These are phyloP conservation scores for Ganoderma resinaceum DNA, from an alignment of 1,284 basidiomycete species.

Conservation along the genomic window DNA sequence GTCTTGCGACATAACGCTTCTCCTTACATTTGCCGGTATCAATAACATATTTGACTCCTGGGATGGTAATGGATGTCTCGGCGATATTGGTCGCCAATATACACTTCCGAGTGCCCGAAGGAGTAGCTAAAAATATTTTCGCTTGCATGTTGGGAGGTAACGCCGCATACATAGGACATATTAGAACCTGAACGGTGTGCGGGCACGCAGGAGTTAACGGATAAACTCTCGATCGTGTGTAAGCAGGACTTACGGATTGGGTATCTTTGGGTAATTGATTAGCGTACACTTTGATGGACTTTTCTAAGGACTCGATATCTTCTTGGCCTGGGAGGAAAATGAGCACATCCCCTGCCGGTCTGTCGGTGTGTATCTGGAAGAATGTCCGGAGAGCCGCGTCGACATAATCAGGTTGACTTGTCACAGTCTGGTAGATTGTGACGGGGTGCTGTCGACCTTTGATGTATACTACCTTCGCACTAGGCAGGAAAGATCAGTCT, in stretches of 20 bases:
- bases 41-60: conserved; percentile 94
- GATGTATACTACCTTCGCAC: conserved; percentile 88
- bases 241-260: conserved; percentile 52
- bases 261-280: conserved; percentile 66
- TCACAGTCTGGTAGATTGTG: conserved; percentile 74
- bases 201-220: not conserved
- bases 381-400: conserved; percentile 91
- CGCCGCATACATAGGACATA: conserved; percentile 87
- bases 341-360: conserved; percentile 87
- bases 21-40: conserved; percentile 97
- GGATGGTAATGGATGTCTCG: conserved; percentile 98
- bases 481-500: conserved; percentile 40
- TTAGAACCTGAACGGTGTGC: conserved; percentile 57
- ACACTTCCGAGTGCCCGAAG: conserved; percentile 82
- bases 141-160: conserved; percentile 82
- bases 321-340: conserved; percentile 98
- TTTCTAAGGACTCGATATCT: conserved; percentile 91
- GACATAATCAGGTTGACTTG: conserved; percentile 85
- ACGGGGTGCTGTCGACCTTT: conserved; percentile 96
- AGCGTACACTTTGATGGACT: conserved; percentile 72
- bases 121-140: conserved; percentile 79
- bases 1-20: conserved; percentile 80
- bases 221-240: not conserved
- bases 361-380: conserved; percentile 88
- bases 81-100: conserved; percentile 96